Percentiles rank a stretch among this genome's conserved stretches.
phyloP scores from a whole-genome alignment of 2,329 filamentous ascomycete genomes.

The Zymoseptoria ardabiliae region DNA sequence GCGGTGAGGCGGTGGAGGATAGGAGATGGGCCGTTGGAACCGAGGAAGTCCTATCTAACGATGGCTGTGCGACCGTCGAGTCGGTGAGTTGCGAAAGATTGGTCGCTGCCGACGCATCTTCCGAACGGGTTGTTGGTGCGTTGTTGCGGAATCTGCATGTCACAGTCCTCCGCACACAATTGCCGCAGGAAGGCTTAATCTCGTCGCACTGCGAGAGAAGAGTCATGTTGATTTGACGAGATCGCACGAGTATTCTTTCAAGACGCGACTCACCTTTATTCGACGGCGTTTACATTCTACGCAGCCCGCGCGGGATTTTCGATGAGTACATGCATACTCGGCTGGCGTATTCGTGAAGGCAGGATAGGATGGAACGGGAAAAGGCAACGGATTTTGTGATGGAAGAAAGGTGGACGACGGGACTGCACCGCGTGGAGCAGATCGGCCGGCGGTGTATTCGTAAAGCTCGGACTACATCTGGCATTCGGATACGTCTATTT shows the following conservation, averaged over 20 bases:
- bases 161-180: constrained; percentile 12
- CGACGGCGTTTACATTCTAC: constrained; percentile 13
- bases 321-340: constrained; percentile 3
- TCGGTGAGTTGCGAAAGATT: neutral
- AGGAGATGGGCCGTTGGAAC: neutral
- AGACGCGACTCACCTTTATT: constrained; percentile 12
- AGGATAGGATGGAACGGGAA: too few relatives aligned
- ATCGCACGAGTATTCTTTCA: neutral
- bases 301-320: constrained; percentile 13
- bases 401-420: too few relatives aligned
- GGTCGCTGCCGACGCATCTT: neutral
- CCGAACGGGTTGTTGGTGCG: neutral
- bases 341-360: neutral
- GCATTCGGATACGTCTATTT: too few relatives aligned
- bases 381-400: too few relatives aligned
- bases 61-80: neutral
- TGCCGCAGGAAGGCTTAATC: constrained; percentile 13
- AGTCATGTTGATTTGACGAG: neutral
- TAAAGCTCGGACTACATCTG: too few relatives aligned
- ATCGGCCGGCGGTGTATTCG: too few relatives aligned
- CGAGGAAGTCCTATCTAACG: neutral
- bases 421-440: too few relatives aligned
- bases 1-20: neutral
- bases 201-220: constrained; percentile 16
- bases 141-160: constrained; percentile 8